These are phyloP conservation scores for Tolypocladium nubicola DNA, from an alignment of 2,329 filamentous ascomycete species.

Conservation along the genomic window DNA sequence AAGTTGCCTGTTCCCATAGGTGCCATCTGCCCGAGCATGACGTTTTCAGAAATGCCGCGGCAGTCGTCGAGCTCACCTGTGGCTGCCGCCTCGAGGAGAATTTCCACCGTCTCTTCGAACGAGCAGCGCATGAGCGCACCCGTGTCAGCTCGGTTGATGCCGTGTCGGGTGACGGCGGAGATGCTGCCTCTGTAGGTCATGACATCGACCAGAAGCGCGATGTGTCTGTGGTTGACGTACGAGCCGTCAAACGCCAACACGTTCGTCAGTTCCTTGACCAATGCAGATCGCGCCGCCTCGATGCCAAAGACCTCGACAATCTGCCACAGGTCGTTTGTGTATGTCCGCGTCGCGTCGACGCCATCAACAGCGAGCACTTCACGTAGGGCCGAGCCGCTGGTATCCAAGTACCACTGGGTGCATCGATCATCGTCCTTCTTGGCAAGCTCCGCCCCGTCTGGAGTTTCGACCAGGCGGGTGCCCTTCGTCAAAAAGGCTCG, in stretches of 20 bases:
- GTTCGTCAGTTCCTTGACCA: slow-evolving; percentile 80
- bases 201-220: slow-evolving; percentile 89
- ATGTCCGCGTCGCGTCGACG: slow-evolving; percentile 76
- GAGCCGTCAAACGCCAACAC: slow-evolving; percentile 98
- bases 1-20: slow-evolving; percentile 96
- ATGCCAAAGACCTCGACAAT: slow-evolving; percentile 93
- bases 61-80: slow-evolving; percentile 96
- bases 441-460: slow-evolving; percentile 63
- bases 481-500: slow-evolving; percentile 89
- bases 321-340: slow-evolving; percentile 93
- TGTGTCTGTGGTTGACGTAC: slow-evolving; percentile 97
- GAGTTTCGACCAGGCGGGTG: slow-evolving; percentile 52
- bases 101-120: slow-evolving; percentile 98
- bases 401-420: slow-evolving; percentile 93
- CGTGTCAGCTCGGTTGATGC: slow-evolving; percentile 96
- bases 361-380: slow-evolving; percentile 79
- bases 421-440: slow-evolving; percentile 65
- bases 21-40: slow-evolving; percentile 95
- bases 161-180: slow-evolving; percentile 93
- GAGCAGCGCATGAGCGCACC: slow-evolving; percentile 98
- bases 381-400: slow-evolving; percentile 77
- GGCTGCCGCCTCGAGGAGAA: slow-evolving; percentile 88
- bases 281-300: slow-evolving; percentile 77
- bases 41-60: slow-evolving; percentile 95
- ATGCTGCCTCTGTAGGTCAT: slow-evolving; percentile 94